Percentiles rank a stretch among this genome's conserved stretches.
These are phyloP conservation scores for Phytophthora meadii DNA, from an alignment of 352 stramenopile genomes.

Conservation along the genomic window DNA sequence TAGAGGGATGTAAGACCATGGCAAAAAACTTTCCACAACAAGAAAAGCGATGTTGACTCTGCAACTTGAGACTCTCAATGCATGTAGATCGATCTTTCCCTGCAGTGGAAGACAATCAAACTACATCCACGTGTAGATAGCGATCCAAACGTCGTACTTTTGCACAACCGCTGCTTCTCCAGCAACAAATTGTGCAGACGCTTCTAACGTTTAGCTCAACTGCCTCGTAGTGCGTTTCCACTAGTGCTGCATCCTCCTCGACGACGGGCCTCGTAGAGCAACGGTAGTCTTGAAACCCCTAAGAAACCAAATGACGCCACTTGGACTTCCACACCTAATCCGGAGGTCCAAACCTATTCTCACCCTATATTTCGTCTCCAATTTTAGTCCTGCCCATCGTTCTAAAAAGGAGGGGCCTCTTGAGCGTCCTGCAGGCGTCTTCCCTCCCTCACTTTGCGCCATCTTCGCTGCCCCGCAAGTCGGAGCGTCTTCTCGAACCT, in stretches of 20 bases:
- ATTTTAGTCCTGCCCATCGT: slow-evolving; percentile 16
- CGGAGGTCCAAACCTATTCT: slow-evolving; percentile 6
- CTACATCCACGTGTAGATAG: slow-evolving; percentile 3
- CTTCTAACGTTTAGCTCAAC: not conserved
- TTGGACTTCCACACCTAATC: not conserved
- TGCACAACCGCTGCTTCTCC: slow-evolving; percentile 29
- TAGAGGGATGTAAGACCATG: not conserved
- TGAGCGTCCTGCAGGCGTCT: slow-evolving; percentile 12
- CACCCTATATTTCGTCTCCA: slow-evolving; percentile 29
- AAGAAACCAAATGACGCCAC: slow-evolving; percentile 12
- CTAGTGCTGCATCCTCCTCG: too few species aligned
- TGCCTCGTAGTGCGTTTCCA: too few species aligned
- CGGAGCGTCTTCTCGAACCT: not conserved
- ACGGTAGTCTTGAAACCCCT: slow-evolving; percentile 26
- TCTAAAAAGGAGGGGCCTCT: slow-evolving; percentile 32
- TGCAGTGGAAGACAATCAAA: slow-evolving; percentile 16
- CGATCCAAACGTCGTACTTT: slow-evolving; percentile 10
- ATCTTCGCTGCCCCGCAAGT: slow-evolving; percentile 6
- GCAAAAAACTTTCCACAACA: not conserved
- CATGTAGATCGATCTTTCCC: not conserved
- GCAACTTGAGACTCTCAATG: not conserved
- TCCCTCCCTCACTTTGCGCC: slow-evolving; percentile 11
- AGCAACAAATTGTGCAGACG: slow-evolving; percentile 11
- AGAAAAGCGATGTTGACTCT: too few species aligned
- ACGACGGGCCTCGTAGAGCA: slow-evolving; percentile 11